Evolutionary conservation across 805 yeast genomes (phyloP), one percentile per base, ranked within the genome.

Genomic region (Yarrowia sp.): DNA sequence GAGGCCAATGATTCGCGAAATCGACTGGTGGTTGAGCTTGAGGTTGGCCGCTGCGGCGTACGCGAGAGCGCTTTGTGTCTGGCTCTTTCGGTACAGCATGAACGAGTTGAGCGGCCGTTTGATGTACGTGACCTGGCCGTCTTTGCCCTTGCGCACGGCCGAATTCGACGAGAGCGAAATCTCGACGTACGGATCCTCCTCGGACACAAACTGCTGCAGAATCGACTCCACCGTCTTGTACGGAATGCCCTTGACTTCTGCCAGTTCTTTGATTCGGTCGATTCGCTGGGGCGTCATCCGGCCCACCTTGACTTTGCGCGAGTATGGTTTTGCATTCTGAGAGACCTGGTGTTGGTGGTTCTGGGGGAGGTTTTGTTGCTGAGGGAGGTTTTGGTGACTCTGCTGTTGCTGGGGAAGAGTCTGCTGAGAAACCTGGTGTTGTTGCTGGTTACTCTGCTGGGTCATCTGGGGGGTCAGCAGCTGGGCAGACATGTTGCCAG

Each of bases 91-190:
- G 68, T 81, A 81, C 10, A 81, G 72, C 83, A 81, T 80, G 67
- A 79, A 81, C 28, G 81, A 77, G 70, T 81, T 81, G 65, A 80
- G 72, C 0, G 83, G 83, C 44, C 84, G 75, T 67, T 80, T 81
- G 52, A 81, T 74, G 64, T 78, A 68, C 61, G 71, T 66, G 40
- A 63, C 64, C 24, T 62, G 49, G 4, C 64, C 64, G 14, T 61
- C 64, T n/a, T 58, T 58, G 24, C 63, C 63, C 51, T 58, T 58
- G 4, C 63, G 30, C 7, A 58, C 63, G 5, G 63, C 41, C 30
- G 63, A 58, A 21, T 58, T 58, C 6, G 63, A 58, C 16, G 32
- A 19, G 41, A 58, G 32, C 11, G 63, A 28, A 22, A 58, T 58
- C 30, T 58, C 63, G 33, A 58, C 63, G 17, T 30, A 58, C 3